These are phyloP conservation scores for Yamadazyma oceani DNA, from an alignment of 1,139 yeast genomes.

Conservation along the genomic window DNA sequence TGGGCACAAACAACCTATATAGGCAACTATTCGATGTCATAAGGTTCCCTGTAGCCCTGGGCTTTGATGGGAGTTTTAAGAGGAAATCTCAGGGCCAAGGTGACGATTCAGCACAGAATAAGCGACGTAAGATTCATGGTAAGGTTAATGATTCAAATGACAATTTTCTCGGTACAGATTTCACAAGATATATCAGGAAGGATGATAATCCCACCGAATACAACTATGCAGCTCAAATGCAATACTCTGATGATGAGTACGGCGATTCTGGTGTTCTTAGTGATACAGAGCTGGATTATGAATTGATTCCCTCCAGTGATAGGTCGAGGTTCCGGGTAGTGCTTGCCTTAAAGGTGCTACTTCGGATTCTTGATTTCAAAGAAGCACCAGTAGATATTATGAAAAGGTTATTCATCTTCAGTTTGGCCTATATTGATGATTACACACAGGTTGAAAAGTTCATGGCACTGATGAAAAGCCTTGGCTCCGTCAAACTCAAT, in stretches of 20 bases:
- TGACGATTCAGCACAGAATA: neutral
- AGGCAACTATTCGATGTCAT: slow-evolving; percentile 4
- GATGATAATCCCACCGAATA: slow-evolving; percentile 1
- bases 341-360: slow-evolving; percentile 11
- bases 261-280: slow-evolving; percentile 19
- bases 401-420: slow-evolving; percentile 28
- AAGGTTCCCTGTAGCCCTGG: too few species aligned
- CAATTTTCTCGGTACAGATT: slow-evolving; percentile 9
- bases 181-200: neutral
- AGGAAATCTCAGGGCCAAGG: too few species aligned
- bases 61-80: too few species aligned
- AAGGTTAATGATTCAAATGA: slow-evolving; percentile 14
- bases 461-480: slow-evolving; percentile 16
- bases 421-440: slow-evolving; percentile 20
- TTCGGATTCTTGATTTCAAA: slow-evolving; percentile 17
- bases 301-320: slow-evolving; percentile 2
- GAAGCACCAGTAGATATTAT: slow-evolving; percentile 29
- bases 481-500: slow-evolving; percentile 14
- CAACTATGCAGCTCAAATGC: slow-evolving; percentile 24
- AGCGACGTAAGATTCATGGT: too few species aligned
- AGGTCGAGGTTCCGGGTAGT: slow-evolving; percentile 9
- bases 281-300: slow-evolving; percentile 21
- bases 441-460: slow-evolving; percentile 13
- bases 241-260: slow-evolving; percentile 35
- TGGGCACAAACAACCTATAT: slow-evolving; percentile 7